Base-by-base conservation (phyloP, 2,329 filamentous ascomycete genomes). In the Penicillium oxalicum region DNA sequence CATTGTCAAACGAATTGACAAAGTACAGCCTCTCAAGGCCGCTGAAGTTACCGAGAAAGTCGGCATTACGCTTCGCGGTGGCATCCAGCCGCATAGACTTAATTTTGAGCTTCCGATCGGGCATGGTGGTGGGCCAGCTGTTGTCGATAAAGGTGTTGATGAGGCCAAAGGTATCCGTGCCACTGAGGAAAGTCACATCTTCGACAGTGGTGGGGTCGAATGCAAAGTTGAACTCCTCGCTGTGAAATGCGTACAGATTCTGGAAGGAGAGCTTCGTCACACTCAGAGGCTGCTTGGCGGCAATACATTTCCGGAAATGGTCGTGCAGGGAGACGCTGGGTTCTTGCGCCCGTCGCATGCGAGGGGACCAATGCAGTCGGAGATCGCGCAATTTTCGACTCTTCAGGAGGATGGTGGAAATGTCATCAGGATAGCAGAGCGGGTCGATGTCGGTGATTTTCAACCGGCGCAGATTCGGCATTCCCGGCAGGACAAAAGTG, bases 391-490 rank as follows among this genome's bases (percentile, higher is more conserved):
- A 66, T 45, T 77, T 78, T 52, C 71, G 75, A 4, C 77, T 77
- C n/a, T 74, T 69, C 11, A 73, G 63, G 5, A 84, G 64, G 11
- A 84, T 64, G 24, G 77, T 68, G 11, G 79, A 79, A 7, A 84
- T 75, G 55, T 83, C 81, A 62, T 84, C 81, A 0, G 79, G 79
- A 56, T 82, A 82, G 65, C 81, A 84, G 8, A 84, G 70, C 1
- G 81, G 81, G 48, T 84, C 81, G 45, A 83, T 80, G 53, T 83
- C 74, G 50, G 77, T 77, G 27, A 81, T 70, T 45, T 76, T 75
- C 33, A 84, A 68, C 4, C 67, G 70, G 32, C 68, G 69, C 25
- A 84, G 68, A 53, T 77, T 78, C 6, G 78, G 76, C 57, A 84
- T 74, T 0, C 78, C 69, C 2, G 81, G 80, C 36, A 83, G 74